Conservation (phyloP, 495 filamentous ascomycete species). For the Amorphotheca resinae region DNA sequence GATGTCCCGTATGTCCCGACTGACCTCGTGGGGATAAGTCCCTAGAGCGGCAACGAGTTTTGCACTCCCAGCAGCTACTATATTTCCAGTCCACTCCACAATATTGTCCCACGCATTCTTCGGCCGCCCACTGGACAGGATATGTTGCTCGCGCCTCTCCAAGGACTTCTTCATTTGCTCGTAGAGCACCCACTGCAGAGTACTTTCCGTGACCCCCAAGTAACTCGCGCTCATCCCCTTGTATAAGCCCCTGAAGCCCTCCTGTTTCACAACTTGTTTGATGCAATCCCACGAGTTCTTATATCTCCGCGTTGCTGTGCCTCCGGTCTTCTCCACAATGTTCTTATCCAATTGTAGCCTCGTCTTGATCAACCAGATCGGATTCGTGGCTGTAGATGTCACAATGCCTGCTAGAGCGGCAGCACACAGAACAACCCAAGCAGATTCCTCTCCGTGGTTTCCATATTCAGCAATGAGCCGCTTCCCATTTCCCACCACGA, state of each 20-base stretch:
- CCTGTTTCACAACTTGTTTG: slow-evolving; percentile 58
- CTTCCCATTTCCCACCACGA: slow-evolving; percentile 81
- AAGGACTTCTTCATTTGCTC: slow-evolving; percentile 67
- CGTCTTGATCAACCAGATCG: slow-evolving; percentile 89
- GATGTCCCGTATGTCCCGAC: slow-evolving; percentile 6
- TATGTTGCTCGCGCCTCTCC: slow-evolving; percentile 40
- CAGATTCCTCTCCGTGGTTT: slow-evolving; percentile 51
- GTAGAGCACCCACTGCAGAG: slow-evolving; percentile 78
- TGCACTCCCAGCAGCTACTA: slow-evolving; percentile 65
- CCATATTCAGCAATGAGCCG: slow-evolving; percentile 53
- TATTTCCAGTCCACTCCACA: slow-evolving; percentile 54
- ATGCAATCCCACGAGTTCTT: slow-evolving; percentile 74
- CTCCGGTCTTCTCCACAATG: slow-evolving; percentile 39
- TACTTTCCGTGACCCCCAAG: slow-evolving; percentile 72
- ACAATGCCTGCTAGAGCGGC: slow-evolving; percentile 64
- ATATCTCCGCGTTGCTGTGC: slow-evolving; percentile 46
- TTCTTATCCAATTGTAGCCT: slow-evolving; percentile 76
- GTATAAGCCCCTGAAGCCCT: slow-evolving; percentile 69
- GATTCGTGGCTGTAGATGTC: slow-evolving; percentile 79
- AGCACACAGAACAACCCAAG: slow-evolving; percentile 59
- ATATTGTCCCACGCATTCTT: slow-evolving; percentile 51
- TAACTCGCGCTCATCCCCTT: slow-evolving; percentile 81
- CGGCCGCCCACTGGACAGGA: slow-evolving; percentile 37
- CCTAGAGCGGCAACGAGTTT: slow-evolving; percentile 70
- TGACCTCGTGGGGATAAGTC: slow-evolving; percentile 81